Conservation (phyloP, 805 yeast genomes). For the Wickerhamomyces hampshirensis region DNA sequence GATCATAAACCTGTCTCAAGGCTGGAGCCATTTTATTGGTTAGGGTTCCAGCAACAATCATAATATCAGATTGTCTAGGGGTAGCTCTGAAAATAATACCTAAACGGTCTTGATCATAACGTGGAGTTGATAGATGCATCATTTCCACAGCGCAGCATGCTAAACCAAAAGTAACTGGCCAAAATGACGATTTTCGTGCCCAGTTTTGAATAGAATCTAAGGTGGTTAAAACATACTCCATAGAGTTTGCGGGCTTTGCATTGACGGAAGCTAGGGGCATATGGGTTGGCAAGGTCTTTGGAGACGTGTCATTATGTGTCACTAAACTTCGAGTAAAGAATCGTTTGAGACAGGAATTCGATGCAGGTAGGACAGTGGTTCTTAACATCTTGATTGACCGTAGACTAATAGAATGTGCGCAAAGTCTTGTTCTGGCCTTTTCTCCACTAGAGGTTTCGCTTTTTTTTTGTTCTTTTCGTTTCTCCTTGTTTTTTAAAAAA, state of each 20-base stretch:
- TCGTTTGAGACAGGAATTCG: no score
- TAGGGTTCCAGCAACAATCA: conserved; percentile 89
- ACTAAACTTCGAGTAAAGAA: no score
- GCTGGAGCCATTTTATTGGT: conserved; percentile 95
- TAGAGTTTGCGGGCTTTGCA: conserved; percentile 45
- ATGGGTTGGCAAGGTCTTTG: conserved; percentile 18
- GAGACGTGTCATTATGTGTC: conserved; percentile 15
- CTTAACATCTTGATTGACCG: no score
- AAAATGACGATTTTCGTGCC: conserved; percentile 88
- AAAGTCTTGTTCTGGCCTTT: no score
- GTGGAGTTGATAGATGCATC: conserved; percentile 91
- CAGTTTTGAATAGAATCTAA: conserved; percentile 80
- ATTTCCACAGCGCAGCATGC: conserved; percentile 94
- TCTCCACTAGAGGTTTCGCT: no score
- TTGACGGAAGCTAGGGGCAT: conserved; percentile 18
- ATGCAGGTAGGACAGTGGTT: no score
- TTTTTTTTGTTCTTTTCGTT: no score
- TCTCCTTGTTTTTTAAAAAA: no score
- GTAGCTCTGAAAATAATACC: conserved; percentile 93
- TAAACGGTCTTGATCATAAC: conserved; percentile 88
- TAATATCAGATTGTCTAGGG: conserved; percentile 87
- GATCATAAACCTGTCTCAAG: conserved; percentile 86
- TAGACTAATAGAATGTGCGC: no score
- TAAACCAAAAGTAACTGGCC: conserved; percentile 91
- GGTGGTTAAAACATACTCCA: conserved; percentile 79